phyloP scores from a whole-genome alignment of 192 early-diverging fungal species.

The Funneliformis mosseae region DNA sequence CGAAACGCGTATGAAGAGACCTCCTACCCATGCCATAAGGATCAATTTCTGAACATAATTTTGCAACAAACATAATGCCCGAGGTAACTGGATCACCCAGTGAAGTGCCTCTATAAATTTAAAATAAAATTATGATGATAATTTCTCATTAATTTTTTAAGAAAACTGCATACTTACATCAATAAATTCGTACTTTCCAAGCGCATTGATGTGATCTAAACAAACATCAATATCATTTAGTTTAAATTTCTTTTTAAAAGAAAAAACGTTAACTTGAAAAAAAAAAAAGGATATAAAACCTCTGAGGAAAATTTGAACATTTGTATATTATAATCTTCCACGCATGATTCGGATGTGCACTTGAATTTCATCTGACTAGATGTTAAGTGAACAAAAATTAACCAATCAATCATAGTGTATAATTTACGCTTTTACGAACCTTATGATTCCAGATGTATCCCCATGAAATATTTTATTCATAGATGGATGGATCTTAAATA shows the following conservation, averaged over 20 bases:
- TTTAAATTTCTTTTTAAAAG: background rate
- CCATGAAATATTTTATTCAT: background rate
- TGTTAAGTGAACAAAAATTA: background rate
- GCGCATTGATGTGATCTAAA: background rate
- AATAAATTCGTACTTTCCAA: background rate
- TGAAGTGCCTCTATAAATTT: background rate
- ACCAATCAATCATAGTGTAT: background rate
- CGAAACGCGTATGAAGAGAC: background rate
- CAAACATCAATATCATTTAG: background rate
- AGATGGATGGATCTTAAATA: background rate
- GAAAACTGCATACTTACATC: background rate
- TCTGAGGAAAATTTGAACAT: background rate
- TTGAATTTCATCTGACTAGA: background rate
- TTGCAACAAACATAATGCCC: background rate
- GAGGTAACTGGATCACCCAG: background rate
- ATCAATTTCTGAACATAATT: background rate
- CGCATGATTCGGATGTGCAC: background rate
- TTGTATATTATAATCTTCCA: background rate
- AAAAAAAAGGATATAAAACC: background rate
- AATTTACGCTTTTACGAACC: background rate
- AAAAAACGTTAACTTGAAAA: background rate
- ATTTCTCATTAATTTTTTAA: background rate
- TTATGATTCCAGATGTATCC: background rate
- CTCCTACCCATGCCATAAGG: background rate
- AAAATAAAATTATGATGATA: background rate